Conservation (phyloP, 768 basidiomycete genomes). For the Leccinum pellstonianum region DNA sequence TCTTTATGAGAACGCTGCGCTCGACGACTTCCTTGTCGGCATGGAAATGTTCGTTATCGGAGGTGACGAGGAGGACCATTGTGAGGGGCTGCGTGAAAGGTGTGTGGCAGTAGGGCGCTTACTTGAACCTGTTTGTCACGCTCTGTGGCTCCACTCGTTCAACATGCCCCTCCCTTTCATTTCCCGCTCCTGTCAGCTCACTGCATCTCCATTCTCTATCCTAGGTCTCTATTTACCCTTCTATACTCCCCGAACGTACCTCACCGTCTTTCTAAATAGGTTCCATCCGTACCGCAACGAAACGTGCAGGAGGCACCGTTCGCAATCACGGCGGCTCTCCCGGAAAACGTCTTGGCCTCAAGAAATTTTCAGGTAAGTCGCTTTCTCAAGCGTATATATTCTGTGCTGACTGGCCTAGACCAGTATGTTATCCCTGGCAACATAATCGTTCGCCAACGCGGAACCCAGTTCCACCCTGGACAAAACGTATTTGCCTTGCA, state of each 20-base stretch:
- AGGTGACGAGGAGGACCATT: conserved; percentile 88
- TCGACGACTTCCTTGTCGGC: conserved; percentile 95
- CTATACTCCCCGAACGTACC: neutral
- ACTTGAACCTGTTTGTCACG: conserved; percentile 9
- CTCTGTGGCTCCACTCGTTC: conserved; percentile 11
- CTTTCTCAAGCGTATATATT: neutral
- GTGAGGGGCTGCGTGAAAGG: conserved; percentile 13
- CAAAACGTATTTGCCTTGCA: conserved; percentile 66
- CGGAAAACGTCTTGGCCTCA: conserved; percentile 91
- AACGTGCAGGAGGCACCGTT: conserved; percentile 92
- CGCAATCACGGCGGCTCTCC: conserved; percentile 92
- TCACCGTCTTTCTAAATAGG: conserved; percentile 34
- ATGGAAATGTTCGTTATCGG: conserved; percentile 92
- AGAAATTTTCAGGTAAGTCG: conserved; percentile 87
- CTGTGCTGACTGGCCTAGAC: conserved; percentile 47
- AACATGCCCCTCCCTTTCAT: conserved; percentile 34
- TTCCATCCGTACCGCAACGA: conserved; percentile 90
- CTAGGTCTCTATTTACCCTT: conserved; percentile 26
- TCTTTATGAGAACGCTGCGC: conserved; percentile 95
- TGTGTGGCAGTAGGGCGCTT: neutral
- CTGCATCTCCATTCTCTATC: conserved; percentile 50
- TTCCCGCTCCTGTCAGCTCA: conserved; percentile 40
- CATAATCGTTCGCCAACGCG: conserved; percentile 94
- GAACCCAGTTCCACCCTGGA: conserved; percentile 89
- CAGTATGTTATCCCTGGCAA: conserved; percentile 91